Evolutionary conservation across 495 filamentous ascomycete genomes (phyloP), one percentile per base, ranked within the genome.

Genomic region (Trichocladium antarcticum): DNA sequence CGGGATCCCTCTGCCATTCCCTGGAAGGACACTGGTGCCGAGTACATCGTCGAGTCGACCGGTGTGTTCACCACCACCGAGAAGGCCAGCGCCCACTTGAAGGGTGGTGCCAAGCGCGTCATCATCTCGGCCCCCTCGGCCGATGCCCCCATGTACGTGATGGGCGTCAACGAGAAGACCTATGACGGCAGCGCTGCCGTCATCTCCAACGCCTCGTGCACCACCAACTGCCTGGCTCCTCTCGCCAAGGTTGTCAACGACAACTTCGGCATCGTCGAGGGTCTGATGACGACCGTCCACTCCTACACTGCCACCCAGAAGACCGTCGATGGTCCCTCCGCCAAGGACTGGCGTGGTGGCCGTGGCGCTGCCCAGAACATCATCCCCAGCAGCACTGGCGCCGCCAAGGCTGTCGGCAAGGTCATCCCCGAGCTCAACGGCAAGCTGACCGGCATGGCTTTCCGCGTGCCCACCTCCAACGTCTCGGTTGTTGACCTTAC

Each of bases 261-360:
- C 77, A 89, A 97, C 64, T 98, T 81, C 79, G 82, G 76, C 70
- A 88, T 98, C 72, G 73, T 97, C 68, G 92, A 98, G 80, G 92
- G 93, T 77, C 84, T 98, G 57, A 98, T 98, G 92, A 98, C 92
- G 71, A 98, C 92, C 53, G 79, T 97, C 71, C 92, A 98, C 84
- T 95, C 92, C 62, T 97, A 97, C 85, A 98, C 92, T 59, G 93
- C 92, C 61, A 98, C 92, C 68, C 92, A 98, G 78, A 97, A 97
- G 85, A 95, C 89, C 55, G 92, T 98, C 60, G 92, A 98, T 62
- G 93, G 89, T 62, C 92, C 92, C 57, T 97, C 92, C 39, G 73
- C 75, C 69, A 98, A 98, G 87, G 92, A 98, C 79, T 98, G 92
- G 92, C 83, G 92, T 73, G 92, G 92, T 78, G 92, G 92, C 62